Percentiles rank a stretch among this genome's conserved stretches.
Conservation (phyloP, 257 asterid genomes). For the Orobanche coerulescens region DNA sequence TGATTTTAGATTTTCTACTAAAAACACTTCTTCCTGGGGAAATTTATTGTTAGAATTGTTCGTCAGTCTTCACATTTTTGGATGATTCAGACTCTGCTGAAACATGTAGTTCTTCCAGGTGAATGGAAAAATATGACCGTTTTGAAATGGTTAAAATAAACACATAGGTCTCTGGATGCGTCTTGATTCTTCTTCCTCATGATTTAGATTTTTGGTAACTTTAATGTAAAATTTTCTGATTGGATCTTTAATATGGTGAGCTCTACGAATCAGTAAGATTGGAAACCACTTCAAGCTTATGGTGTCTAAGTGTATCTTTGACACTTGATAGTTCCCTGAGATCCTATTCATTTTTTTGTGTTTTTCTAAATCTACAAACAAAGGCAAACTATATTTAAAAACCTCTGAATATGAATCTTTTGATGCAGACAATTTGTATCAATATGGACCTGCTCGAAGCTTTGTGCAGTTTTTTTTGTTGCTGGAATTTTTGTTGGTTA, state of each 20-base stretch:
- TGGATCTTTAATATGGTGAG: not conserved
- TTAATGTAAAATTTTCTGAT: not conserved
- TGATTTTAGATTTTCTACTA: not conserved
- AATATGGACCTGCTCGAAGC: constrained; percentile 68
- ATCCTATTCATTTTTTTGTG: not conserved
- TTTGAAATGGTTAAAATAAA: not conserved
- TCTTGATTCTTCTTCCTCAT: not conserved
- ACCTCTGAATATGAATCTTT: constrained; percentile 5
- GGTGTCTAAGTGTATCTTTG: not conserved
- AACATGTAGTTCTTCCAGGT: not conserved
- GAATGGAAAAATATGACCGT: not conserved
- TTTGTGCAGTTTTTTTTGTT: constrained; percentile 54
- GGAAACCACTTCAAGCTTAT: not conserved
- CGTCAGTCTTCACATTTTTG: not conserved
- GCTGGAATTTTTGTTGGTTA: constrained; percentile 65
- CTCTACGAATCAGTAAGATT: not conserved
- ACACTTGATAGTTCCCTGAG: not conserved
- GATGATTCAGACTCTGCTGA: not conserved
- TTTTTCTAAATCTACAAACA: not conserved
- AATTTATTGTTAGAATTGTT: not conserved
- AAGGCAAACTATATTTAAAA: not conserved
- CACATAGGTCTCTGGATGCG: not conserved
- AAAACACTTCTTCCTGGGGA: too few species aligned
- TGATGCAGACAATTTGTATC: constrained; percentile 50
- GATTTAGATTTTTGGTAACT: not conserved